Conservation (phyloP, 1,139 yeast genomes). For the Geotrichum europaeum region DNA sequence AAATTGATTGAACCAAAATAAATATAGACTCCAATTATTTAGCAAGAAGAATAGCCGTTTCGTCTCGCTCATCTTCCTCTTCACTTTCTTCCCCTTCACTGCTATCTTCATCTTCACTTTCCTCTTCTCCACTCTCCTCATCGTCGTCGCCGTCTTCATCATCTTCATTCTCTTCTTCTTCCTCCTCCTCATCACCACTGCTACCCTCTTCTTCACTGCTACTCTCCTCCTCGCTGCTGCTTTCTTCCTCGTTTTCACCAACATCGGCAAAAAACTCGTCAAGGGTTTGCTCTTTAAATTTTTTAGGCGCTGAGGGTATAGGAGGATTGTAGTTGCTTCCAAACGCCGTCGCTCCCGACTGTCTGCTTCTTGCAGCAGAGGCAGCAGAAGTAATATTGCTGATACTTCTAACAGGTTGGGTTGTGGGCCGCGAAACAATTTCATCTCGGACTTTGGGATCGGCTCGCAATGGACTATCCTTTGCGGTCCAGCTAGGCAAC, state of each 20-base stretch:
- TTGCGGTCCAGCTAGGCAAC: slow-evolving; percentile 32
- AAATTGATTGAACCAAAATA: too few species aligned
- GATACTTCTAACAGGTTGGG: slow-evolving; percentile 8
- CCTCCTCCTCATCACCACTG: slow-evolving; percentile 19
- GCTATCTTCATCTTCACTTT: not conserved
- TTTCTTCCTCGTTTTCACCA: slow-evolving; percentile 27
- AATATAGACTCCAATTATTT: not conserved
- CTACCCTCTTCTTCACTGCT: slow-evolving; percentile 25
- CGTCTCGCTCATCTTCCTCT: slow-evolving; percentile 1
- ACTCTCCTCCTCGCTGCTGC: slow-evolving; percentile 26
- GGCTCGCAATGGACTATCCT: slow-evolving; percentile 22
- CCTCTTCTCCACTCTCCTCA: slow-evolving; percentile 12
- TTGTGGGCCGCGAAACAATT: slow-evolving; percentile 2
- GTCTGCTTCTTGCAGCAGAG: not conserved
- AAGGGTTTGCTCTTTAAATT: slow-evolving; percentile 61
- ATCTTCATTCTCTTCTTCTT: slow-evolving; percentile 12
- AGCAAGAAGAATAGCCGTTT: not conserved
- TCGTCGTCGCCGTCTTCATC: slow-evolving; percentile 16
- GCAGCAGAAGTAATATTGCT: slow-evolving; percentile 11
- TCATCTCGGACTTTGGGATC: slow-evolving; percentile 32
- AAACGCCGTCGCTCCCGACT: slow-evolving; percentile 5
- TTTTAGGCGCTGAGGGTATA: slow-evolving; percentile 23
- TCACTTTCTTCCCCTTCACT: not conserved
- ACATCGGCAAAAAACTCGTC: slow-evolving; percentile 79
- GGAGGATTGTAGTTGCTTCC: slow-evolving; percentile 11